Percentiles rank a stretch among this genome's conserved stretches.
These are phyloP conservation scores for Kurtzmaniella quercitrusa DNA, from an alignment of 1,139 yeast species.

Conservation along the genomic window DNA sequence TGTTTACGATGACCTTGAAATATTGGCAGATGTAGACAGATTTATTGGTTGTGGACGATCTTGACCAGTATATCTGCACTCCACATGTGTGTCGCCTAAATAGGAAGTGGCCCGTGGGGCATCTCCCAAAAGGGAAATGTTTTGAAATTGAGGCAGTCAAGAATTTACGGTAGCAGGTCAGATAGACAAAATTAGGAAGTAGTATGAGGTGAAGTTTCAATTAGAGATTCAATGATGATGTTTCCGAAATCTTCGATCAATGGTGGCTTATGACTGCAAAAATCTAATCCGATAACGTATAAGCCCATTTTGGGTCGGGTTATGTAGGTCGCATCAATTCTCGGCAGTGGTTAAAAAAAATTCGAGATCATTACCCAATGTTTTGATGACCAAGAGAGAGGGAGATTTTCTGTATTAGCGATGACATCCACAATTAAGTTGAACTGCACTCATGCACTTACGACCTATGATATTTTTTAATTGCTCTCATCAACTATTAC, in stretches of 20 bases:
- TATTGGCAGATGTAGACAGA: not conserved
- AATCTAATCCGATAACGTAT: no score
- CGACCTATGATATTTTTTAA: not conserved
- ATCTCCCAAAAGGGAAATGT: not conserved
- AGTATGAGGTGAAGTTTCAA: not conserved
- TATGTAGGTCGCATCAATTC: not conserved
- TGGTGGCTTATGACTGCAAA: no score
- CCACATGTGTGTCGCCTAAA: slow-evolving; percentile 1
- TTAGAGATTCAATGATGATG: not conserved
- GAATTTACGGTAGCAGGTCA: not conserved
- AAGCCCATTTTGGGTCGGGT: no score
- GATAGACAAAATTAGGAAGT: not conserved
- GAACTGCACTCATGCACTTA: not conserved
- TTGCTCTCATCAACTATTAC: not conserved
- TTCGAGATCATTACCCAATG: not conserved
- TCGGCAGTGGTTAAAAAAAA: not conserved
- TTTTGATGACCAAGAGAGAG: not conserved
- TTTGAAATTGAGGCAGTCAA: not conserved
- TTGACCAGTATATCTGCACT: not conserved
- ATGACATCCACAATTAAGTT: not conserved
- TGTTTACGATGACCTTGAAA: not conserved
- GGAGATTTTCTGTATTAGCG: not conserved
- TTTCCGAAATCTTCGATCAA: no score
- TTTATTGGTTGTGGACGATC: not conserved
- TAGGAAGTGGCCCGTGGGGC: not conserved